Evolutionary conservation across 768 basidiomycete genomes (phyloP).

Genomic region (Lactifluus subvellereus): DNA sequence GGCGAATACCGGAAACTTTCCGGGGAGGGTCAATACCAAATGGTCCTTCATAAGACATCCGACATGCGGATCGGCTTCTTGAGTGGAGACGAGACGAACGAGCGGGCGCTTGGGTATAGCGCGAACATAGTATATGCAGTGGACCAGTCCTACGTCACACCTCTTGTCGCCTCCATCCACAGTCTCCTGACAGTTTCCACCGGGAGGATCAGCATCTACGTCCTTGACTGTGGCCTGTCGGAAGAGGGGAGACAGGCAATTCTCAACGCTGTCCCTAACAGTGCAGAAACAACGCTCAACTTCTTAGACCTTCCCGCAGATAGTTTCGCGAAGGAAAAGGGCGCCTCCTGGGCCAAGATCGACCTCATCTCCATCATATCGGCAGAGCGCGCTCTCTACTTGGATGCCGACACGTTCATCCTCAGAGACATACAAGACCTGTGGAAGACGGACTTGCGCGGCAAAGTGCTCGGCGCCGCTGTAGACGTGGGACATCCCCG

Average conservation of each 20-base stretch:
- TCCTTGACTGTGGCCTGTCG: slow-evolving; percentile 44
- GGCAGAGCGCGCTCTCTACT: slow-evolving; percentile 45
- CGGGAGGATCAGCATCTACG: slow-evolving; percentile 30
- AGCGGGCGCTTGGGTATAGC: slow-evolving; percentile 34
- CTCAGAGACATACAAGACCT: slow-evolving; percentile 29
- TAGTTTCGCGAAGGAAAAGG: slow-evolving; percentile 27
- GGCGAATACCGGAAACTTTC: slow-evolving; percentile 44
- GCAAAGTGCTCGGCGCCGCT: slow-evolving; percentile 40
- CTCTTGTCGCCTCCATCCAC: slow-evolving; percentile 43
- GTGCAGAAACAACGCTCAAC: slow-evolving; percentile 35
- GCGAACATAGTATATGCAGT: slow-evolving; percentile 43
- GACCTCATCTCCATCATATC: slow-evolving; percentile 44
- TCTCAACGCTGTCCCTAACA: slow-evolving; percentile 27
- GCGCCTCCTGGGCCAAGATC: slow-evolving; percentile 40
- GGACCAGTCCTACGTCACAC: slow-evolving; percentile 42
- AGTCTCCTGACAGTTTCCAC: slow-evolving; percentile 35
- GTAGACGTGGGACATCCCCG: not conserved
- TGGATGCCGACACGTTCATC: slow-evolving; percentile 49
- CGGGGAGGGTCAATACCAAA: slow-evolving; percentile 40
- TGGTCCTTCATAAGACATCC: slow-evolving; percentile 41
- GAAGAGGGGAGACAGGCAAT: slow-evolving; percentile 34
- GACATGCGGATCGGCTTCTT: slow-evolving; percentile 53
- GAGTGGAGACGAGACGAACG: slow-evolving; percentile 24
- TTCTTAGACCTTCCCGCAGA: slow-evolving; percentile 36
- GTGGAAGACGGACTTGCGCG: slow-evolving; percentile 43